Evolutionary conservation across 306 rosid genomes (phyloP).

Genomic region (Quercus glauca): DNA sequence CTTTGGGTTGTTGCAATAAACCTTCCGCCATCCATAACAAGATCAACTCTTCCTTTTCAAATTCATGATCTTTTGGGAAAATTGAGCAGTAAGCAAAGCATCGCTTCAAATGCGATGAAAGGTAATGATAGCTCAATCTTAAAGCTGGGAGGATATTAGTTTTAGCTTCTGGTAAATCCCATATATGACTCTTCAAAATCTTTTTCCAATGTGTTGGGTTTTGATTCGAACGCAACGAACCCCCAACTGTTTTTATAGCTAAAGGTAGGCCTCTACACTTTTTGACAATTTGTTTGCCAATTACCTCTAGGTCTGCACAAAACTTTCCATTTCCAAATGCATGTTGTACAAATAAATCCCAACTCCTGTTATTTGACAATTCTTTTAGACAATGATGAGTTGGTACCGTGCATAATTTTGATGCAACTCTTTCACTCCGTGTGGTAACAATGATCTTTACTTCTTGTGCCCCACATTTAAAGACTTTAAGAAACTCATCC

Average conservation of each 20-base stretch:
- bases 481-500: not conserved
- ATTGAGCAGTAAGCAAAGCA: constrained; percentile 24
- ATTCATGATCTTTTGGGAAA: constrained; percentile 23
- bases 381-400: not conserved
- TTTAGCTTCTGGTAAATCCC: constrained; percentile 10
- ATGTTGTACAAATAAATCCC: constrained; percentile 19
- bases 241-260: constrained; percentile 18
- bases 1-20: constrained; percentile 4
- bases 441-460: constrained; percentile 24
- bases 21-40: constrained; percentile 47
- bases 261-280: constrained; percentile 25
- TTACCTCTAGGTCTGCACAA: not conserved
- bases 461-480: constrained; percentile 4
- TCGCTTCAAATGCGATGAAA: not conserved
- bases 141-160: constrained; percentile 1
- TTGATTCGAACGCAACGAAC: constrained; percentile 11
- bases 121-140: constrained; percentile 12
- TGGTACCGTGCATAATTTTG: not conserved
- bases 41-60: constrained; percentile 21
- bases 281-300: constrained; percentile 11
- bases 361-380: constrained; percentile 19
- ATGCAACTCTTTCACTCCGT: constrained; percentile 6
- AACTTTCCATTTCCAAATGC: constrained; percentile 1
- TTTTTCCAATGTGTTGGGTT: constrained; percentile 9
- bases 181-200: not conserved